Conservation (phyloP, 441 rosid genomes). For the Manihot esculenta region DNA sequence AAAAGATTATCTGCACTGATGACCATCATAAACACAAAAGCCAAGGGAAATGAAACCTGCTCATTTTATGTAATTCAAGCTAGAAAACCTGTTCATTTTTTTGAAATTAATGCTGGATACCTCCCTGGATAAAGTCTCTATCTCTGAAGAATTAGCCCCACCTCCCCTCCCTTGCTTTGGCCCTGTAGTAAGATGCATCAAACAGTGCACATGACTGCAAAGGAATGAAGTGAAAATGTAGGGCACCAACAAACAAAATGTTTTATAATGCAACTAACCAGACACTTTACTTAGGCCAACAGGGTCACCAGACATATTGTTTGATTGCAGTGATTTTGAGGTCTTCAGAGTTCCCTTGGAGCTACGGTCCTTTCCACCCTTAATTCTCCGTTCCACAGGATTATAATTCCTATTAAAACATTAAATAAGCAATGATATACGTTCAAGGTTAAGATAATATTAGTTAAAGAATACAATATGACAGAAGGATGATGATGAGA, state of each 20-base stretch:
- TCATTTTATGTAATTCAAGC: slow-evolving; percentile 3
- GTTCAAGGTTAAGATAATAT: slow-evolving; percentile 1
- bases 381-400: slow-evolving; percentile 85
- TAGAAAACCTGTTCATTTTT: slow-evolving; percentile 2
- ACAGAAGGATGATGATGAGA: background rate
- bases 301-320: slow-evolving; percentile 44
- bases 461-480: background rate
- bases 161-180: slow-evolving; percentile 54
- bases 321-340: slow-evolving; percentile 80
- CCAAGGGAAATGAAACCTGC: slow-evolving; percentile 7
- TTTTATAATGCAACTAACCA: slow-evolving; percentile 30
- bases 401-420: slow-evolving; percentile 71
- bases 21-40: slow-evolving; percentile 10
- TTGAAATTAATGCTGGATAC: slow-evolving; percentile 33
- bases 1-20: background rate
- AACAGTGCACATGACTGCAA: slow-evolving; percentile 9
- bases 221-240: background rate
- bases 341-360: slow-evolving; percentile 54
- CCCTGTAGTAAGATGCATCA: slow-evolving; percentile 38
- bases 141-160: slow-evolving; percentile 49
- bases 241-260: background rate
- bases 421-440: background rate
- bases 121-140: slow-evolving; percentile 74
- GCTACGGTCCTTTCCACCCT: slow-evolving; percentile 69
- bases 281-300: slow-evolving; percentile 32